A percentile compares a stretch with the other conserved stretches of the same genome.
These are phyloP conservation scores for Cutaneotrichosporon cyanovorans DNA, from an alignment of 1,284 basidiomycete species.

Conservation along the genomic window DNA sequence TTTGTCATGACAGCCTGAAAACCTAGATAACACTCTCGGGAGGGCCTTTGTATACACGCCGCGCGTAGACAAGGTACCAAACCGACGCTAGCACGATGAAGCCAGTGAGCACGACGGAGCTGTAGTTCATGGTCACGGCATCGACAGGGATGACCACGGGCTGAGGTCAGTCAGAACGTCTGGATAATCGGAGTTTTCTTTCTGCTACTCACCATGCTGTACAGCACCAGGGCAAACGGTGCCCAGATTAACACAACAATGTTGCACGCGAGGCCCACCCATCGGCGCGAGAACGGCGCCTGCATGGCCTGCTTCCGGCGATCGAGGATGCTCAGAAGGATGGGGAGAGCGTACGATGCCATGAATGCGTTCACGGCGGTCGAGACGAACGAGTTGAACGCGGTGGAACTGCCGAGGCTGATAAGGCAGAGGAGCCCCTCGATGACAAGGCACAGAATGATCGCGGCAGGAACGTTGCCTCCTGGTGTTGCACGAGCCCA, in stretches of 20 bases:
- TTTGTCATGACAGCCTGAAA: too few species aligned
- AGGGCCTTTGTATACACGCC: slow-evolving; percentile 33
- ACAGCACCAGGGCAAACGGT: slow-evolving; percentile 11
- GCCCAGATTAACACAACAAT: slow-evolving; percentile 14
- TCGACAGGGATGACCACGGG: slow-evolving; percentile 44
- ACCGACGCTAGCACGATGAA: slow-evolving; percentile 39
- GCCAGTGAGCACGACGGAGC: slow-evolving; percentile 41
- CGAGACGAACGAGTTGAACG: slow-evolving; percentile 18
- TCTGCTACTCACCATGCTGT: slow-evolving; percentile 6
- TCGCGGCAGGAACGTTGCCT: slow-evolving; percentile 16
- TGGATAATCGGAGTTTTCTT: not conserved
- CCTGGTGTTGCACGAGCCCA: slow-evolving; percentile 10
- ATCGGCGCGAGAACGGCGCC: slow-evolving; percentile 6
- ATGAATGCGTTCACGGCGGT: slow-evolving; percentile 16
- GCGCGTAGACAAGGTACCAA: slow-evolving; percentile 42
- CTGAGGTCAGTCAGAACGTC: not conserved
- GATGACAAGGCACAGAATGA: slow-evolving; percentile 10
- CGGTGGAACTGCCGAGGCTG: slow-evolving; percentile 15
- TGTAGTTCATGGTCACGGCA: slow-evolving; percentile 46
- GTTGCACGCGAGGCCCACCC: slow-evolving; percentile 9
- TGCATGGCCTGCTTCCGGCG: slow-evolving; percentile 3
- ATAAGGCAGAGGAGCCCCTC: slow-evolving; percentile 19
- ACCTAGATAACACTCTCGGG: slow-evolving; percentile 2
- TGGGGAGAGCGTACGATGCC: slow-evolving; percentile 11
- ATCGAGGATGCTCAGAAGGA: slow-evolving; percentile 11